These are phyloP conservation scores for Cydonia oblonga DNA, from an alignment of 331 rosid genomes.

Conservation along the genomic window DNA sequence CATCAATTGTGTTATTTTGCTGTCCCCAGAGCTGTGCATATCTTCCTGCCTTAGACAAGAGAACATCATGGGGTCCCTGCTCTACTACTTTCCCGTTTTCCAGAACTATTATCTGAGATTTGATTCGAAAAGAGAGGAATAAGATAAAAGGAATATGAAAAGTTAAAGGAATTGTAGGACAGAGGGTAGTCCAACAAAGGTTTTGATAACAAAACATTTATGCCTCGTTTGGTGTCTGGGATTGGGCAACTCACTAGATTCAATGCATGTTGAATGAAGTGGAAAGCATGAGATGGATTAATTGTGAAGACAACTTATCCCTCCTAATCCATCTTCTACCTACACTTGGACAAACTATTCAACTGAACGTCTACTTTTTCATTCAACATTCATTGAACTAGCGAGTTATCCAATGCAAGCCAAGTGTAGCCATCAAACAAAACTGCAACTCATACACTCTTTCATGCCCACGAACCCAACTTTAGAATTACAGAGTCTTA, in stretches of 20 bases:
- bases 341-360: background rate
- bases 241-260: background rate
- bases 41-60: slow-evolving; percentile 71
- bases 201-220: background rate
- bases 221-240: background rate
- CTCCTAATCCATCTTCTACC: background rate
- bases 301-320: background rate
- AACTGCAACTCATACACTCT: background rate
- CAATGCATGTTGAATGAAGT: background rate
- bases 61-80: slow-evolving; percentile 87
- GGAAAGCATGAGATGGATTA: no score
- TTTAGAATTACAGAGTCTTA: background rate
- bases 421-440: background rate
- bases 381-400: background rate
- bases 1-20: slow-evolving; percentile 78
- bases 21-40: slow-evolving; percentile 97
- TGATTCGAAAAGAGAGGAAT: background rate
- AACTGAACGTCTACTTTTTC: background rate
- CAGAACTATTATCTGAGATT: slow-evolving; percentile 70
- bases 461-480: no score
- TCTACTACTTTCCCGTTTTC: slow-evolving; percentile 91
- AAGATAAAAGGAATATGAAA: background rate
- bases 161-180: background rate
- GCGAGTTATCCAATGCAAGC: background rate
- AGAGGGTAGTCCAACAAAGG: background rate